Percentiles rank a stretch among this genome's conserved stretches.
phyloP scores from a whole-genome alignment of 352 stramenopile species.

The Pythium plurisporium region DNA sequence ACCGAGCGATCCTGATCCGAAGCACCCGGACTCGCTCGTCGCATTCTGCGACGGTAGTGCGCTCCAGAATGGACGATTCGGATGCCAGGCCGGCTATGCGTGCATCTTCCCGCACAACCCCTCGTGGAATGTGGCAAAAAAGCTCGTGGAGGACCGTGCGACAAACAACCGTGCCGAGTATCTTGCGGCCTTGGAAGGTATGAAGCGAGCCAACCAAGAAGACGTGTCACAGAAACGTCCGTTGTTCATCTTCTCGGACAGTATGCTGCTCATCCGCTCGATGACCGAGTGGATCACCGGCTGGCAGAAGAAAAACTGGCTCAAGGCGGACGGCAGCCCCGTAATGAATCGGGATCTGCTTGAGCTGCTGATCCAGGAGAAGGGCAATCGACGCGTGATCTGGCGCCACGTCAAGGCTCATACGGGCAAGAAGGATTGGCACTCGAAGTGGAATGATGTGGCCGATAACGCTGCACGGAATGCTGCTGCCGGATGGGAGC shows the following conservation, averaged over 20 bases:
- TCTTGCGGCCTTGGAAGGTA: slow-evolving; percentile 43
- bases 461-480: slow-evolving; percentile 46
- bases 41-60: slow-evolving; percentile 77
- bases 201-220: slow-evolving; percentile 64
- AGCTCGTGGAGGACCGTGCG: slow-evolving; percentile 19
- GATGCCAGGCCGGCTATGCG: slow-evolving; percentile 56
- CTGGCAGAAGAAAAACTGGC: slow-evolving; percentile 62
- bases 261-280: slow-evolving; percentile 72
- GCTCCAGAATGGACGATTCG: slow-evolving; percentile 48
- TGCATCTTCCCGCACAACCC: slow-evolving; percentile 71
- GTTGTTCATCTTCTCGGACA: slow-evolving; percentile 77
- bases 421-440: slow-evolving; percentile 51
- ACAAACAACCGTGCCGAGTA: slow-evolving; percentile 26
- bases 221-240: slow-evolving; percentile 26
- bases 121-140: slow-evolving; percentile 53
- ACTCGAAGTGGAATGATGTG: slow-evolving; percentile 73
- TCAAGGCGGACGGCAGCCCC: slow-evolving; percentile 43
- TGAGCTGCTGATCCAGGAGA: slow-evolving; percentile 41
- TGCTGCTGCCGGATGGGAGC: slow-evolving; percentile 24
- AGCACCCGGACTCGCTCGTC: slow-evolving; percentile 48
- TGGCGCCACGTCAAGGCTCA: slow-evolving; percentile 70
- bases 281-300: slow-evolving; percentile 71
- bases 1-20: slow-evolving; percentile 35
- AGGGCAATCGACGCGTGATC: slow-evolving; percentile 40
- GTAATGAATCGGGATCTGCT: slow-evolving; percentile 71